A percentile compares a stretch with the other conserved stretches of the same genome.
phyloP scores from a whole-genome alignment of 345 rosid species.

The Arabis alpina region DNA sequence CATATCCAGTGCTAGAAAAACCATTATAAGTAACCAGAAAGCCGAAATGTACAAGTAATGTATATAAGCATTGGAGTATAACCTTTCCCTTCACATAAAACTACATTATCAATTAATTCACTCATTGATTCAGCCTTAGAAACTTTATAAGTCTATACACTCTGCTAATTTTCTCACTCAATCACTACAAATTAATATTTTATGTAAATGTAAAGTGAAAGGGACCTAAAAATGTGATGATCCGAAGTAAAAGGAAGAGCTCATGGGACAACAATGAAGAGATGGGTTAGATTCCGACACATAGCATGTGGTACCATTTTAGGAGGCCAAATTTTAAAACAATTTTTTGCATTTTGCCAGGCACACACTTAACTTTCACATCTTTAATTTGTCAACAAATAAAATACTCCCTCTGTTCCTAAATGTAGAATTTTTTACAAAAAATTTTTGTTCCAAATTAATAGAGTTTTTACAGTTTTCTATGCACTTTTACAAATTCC shows the following conservation, averaged over 20 bases:
- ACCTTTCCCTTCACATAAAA: not conserved
- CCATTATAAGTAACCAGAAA: not conserved
- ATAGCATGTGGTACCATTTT: conserved; percentile 45
- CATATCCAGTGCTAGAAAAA: not conserved
- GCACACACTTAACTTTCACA: conserved; percentile 11
- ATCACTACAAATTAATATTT: no score
- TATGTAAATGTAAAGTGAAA: no score
- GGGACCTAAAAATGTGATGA: no score
- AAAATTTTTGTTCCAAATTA: no score
- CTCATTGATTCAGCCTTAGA: not conserved
- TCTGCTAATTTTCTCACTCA: not conserved
- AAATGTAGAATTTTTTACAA: no score
- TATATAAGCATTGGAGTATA: no score
- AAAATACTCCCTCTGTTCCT: no score
- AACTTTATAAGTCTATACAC: not conserved
- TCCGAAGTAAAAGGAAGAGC: no score
- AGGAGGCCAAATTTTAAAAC: conserved; percentile 31
- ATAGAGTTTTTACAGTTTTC: no score
- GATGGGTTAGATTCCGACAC: conserved; percentile 43
- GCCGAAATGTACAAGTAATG: not conserved
- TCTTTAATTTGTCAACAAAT: not conserved
- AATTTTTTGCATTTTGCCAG: conserved; percentile 18
- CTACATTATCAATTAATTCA: conserved; percentile 5
- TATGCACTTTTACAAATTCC: no score
- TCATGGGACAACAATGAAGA: conserved; percentile 36